phyloP scores from a whole-genome alignment of 2,329 filamentous ascomycete genomes.

The Colletotrichum camelliae region DNA sequence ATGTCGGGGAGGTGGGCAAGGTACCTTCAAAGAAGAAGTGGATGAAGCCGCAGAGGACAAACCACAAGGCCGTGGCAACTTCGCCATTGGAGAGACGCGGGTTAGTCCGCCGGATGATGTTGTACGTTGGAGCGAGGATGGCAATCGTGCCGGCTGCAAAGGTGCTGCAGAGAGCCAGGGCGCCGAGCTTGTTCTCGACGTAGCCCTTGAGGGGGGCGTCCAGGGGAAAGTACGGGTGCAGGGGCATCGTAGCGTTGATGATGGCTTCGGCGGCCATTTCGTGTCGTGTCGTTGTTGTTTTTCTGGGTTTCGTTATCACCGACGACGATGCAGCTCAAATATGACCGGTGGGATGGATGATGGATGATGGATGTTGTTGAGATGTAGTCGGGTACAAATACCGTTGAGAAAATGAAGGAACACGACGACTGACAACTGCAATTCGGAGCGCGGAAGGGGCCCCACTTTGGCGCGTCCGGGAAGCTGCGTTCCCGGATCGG shows the following conservation, averaged over 20 bases:
- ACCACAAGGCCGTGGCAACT: constrained; percentile 72
- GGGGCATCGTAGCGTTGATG: constrained; percentile 6
- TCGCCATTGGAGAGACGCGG: constrained; percentile 60
- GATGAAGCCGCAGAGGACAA: constrained; percentile 69
- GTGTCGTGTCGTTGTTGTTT: neutral
- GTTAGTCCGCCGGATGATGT: constrained; percentile 56
- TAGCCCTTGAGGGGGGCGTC: constrained; percentile 67
- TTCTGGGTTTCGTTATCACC: neutral
- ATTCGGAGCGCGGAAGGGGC: neutral
- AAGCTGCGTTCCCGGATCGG: constrained; percentile 1
- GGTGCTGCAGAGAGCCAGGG: constrained; percentile 61
- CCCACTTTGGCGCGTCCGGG: neutral
- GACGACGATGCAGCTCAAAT: neutral
- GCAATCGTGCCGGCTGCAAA: constrained; percentile 62
- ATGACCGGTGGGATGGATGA: neutral
- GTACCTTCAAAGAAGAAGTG: constrained; percentile 48
- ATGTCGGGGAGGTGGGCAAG: neutral
- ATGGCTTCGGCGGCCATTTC: neutral
- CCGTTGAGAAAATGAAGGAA: neutral
- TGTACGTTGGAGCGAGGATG: constrained; percentile 63
- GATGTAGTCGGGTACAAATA: neutral
- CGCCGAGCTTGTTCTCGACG: constrained; percentile 67
- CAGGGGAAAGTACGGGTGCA: constrained; percentile 75
- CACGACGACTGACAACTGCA: neutral
- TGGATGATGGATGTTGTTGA: neutral